Evolutionary conservation across 768 basidiomycete genomes (phyloP), one percentile per base, ranked within the genome.

Genomic region (Fomitopsis serialis): DNA sequence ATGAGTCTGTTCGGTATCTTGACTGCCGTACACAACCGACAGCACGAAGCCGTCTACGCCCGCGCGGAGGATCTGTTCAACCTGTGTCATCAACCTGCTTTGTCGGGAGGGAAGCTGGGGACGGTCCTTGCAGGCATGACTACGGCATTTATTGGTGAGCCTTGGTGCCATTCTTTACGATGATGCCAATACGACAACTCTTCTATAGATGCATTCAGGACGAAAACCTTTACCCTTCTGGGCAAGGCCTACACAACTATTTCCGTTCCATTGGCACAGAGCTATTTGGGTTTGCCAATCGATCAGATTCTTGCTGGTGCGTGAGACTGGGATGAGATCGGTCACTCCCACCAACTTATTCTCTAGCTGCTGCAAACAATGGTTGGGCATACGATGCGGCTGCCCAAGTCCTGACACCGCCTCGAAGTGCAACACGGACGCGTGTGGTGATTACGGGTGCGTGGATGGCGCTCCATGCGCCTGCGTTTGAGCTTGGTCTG

Each of bases 241-340:
- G 76, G 81, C 9, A 79, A 74, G 59, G 84, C 84, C n/a, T 89
- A 87, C 66, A 76, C 78, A 2, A 81, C 83, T 1, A 68, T 90
- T 22, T 77, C 80, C 12, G 55, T 82, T 11, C 52, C 74, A 2
- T 71, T 83, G 3, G 82, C 80, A 12, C 75, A 80, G 58, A 66
- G 57, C 24, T 88, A 87, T 62, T 72, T 89, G 40, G 82, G 83
- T 22, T 66, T 81, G 17, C 50, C 65, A 5, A 36, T 50, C 1
- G 69, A 75, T 12, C 59, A 67, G 42, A 56, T 74, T 2, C 50
- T 72, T 25, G 43, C 64, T 32, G 58, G 75, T 74, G 58, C 19
- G 67, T 52, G 11, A 4, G n/a, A n/a, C 4, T n/a, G 25, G 23
- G 6, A 35, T 22, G 8, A 17, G 3, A 29, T 22, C 27, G 17